Evolutionary conservation across 1,284 basidiomycete genomes (phyloP).

Genomic region (Pyrrhoderma lamaoense): DNA sequence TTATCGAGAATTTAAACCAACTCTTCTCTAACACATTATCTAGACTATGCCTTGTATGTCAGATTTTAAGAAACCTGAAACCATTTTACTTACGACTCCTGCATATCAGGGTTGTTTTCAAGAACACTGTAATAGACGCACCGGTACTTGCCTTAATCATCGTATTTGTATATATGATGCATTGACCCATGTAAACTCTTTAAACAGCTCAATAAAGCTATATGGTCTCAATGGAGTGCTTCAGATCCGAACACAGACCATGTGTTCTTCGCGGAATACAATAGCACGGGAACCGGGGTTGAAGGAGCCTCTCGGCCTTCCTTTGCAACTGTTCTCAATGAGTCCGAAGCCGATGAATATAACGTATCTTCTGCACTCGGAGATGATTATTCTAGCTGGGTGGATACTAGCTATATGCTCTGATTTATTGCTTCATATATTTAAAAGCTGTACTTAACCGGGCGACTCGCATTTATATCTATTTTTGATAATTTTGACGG

Average conservation of each 20-base stretch:
- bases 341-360: conserved; percentile 20
- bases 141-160: conserved; percentile 3
- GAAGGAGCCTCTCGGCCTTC: conserved; percentile 23
- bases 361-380: conserved; percentile 27
- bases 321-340: conserved; percentile 26
- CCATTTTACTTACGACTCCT: neutral
- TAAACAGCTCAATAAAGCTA: conserved; percentile 23
- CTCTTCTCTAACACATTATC: neutral
- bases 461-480: no score
- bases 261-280: conserved; percentile 27
- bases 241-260: conserved; percentile 26
- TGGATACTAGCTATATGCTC: conserved; percentile 23
- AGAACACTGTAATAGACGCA: conserved; percentile 11
- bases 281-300: conserved; percentile 26
- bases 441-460: no score
- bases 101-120: conserved; percentile 21
- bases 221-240: conserved; percentile 27
- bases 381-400: conserved; percentile 24
- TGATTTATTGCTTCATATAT: no score
- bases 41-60: conserved; percentile 17
- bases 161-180: no score
- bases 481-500: no score
- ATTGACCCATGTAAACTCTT: neutral
- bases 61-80: no score
- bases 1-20: neutral